Percentiles rank a stretch among this genome's conserved stretches.
Conservation (phyloP, 805 yeast species). For the Yarrowia hollandica region DNA sequence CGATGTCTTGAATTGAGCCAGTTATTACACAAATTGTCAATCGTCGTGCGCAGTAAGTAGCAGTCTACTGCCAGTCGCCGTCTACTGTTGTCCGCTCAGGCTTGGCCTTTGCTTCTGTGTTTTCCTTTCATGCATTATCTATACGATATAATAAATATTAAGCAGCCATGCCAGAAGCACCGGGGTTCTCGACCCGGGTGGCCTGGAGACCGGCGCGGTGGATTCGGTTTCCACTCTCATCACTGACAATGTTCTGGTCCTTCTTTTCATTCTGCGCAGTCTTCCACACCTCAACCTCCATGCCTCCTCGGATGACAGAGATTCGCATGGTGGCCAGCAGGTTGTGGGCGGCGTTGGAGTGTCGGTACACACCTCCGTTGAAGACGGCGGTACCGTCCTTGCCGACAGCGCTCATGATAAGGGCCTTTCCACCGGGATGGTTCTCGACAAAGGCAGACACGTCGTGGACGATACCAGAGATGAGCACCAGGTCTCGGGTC, state of each 20-base stretch:
- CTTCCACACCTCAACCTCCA: constrained; percentile 82
- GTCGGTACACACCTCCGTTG: constrained; percentile 92
- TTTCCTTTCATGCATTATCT: constrained; percentile 6
- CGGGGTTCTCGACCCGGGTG: constrained; percentile 46
- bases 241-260: constrained; percentile 56
- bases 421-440: constrained; percentile 90
- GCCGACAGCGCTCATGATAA: constrained; percentile 79
- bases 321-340: constrained; percentile 90
- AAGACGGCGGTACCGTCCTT: constrained; percentile 93
- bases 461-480: constrained; percentile 90
- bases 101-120: background rate
- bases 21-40: too few relatives aligned
- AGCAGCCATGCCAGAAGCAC: constrained; percentile 63
- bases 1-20: too few relatives aligned
- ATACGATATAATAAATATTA: constrained; percentile 35
- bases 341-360: constrained; percentile 91
- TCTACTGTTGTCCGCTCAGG: background rate
- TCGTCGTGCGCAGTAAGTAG: too few relatives aligned
- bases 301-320: constrained; percentile 78
- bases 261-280: constrained; percentile 66
- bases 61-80: too few relatives aligned
- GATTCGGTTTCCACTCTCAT: constrained; percentile 55
- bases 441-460: constrained; percentile 86
- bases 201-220: constrained; percentile 65
- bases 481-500: constrained; percentile 68